phyloP scores from a whole-genome alignment of 1,284 basidiomycete genomes.

The Ceratobasidium sp. region DNA sequence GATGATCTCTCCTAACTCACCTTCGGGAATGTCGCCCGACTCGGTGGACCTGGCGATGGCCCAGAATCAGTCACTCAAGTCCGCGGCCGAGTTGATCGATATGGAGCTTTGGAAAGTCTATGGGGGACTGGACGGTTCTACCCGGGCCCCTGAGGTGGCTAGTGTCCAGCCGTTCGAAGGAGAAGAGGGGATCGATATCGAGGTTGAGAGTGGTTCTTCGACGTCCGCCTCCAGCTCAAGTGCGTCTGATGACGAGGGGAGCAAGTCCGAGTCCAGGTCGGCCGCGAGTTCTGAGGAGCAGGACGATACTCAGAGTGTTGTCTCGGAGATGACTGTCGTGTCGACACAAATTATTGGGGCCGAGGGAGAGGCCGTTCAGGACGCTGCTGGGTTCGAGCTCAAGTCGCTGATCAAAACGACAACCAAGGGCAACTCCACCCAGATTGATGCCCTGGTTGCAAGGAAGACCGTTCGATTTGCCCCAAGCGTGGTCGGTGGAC shows the following conservation, averaged over 20 bases:
- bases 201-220: slow-evolving; percentile 33
- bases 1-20: slow-evolving; percentile 11
- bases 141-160: neutral
- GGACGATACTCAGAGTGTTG: neutral
- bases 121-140: slow-evolving; percentile 4
- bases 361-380: neutral
- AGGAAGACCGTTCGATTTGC: slow-evolving; percentile 35
- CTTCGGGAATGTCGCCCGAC: slow-evolving; percentile 13
- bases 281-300: slow-evolving; percentile 4
- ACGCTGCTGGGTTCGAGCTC: slow-evolving; percentile 11
- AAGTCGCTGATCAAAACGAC: slow-evolving; percentile 33
- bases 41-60: slow-evolving; percentile 11
- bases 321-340: slow-evolving; percentile 12
- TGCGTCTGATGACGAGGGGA: neutral
- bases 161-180: neutral
- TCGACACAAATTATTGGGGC: neutral
- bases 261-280: neutral
- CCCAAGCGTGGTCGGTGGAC: slow-evolving; percentile 25
- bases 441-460: slow-evolving; percentile 8
- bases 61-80: slow-evolving; percentile 24
- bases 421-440: neutral
- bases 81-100: slow-evolving; percentile 32
- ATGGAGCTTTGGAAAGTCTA: slow-evolving; percentile 19
- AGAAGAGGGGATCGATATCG: slow-evolving; percentile 22
- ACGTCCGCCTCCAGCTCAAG: neutral